These are phyloP conservation scores for Protomyces pachydermus DNA, from an alignment of 1,139 yeast species.

Conservation along the genomic window DNA sequence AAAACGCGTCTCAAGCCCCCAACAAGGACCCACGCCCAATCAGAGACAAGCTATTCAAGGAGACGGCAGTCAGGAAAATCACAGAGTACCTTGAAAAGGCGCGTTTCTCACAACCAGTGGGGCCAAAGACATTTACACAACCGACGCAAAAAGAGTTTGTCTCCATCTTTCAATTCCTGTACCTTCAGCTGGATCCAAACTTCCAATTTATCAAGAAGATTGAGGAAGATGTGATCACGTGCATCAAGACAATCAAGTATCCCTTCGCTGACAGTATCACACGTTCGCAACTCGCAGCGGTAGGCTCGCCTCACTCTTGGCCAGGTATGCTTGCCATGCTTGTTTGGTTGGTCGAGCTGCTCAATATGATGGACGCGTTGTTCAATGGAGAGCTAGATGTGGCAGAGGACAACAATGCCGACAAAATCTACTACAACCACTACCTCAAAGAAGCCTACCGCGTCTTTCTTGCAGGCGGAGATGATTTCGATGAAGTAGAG, in stretches of 20 bases:
- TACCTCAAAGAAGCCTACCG: conserved; percentile 65
- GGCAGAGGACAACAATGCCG: conserved; percentile 23
- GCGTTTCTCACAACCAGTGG: conserved; percentile 64
- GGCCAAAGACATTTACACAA: conserved; percentile 58
- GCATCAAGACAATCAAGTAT: conserved; percentile 62
- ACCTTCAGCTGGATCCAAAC: conserved; percentile 71
- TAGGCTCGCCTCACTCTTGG: conserved; percentile 89
- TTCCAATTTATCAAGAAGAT: conserved; percentile 62
- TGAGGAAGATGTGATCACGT: conserved; percentile 68
- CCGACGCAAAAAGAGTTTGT: conserved; percentile 90
- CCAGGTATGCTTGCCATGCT: conserved; percentile 66
- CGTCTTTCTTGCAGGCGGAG: conserved; percentile 59
- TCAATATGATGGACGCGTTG: conserved; percentile 23
- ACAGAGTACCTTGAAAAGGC: conserved; percentile 56
- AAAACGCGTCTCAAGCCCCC: conserved; percentile 17
- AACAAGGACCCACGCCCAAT: conserved; percentile 67
- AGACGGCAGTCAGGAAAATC: conserved; percentile 41
- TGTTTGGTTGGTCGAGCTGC: conserved; percentile 34
- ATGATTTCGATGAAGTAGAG: conserved; percentile 54
- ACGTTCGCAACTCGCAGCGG: conserved; percentile 67
- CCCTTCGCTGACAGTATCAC: conserved; percentile 64
- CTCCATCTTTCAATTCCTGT: conserved; percentile 71
- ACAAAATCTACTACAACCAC: conserved; percentile 38
- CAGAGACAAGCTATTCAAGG: conserved; percentile 64
- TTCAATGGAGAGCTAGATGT: conserved; percentile 18